phyloP scores from a whole-genome alignment of 208 protist genomes.

The Acanthamoeba triangularis region DNA sequence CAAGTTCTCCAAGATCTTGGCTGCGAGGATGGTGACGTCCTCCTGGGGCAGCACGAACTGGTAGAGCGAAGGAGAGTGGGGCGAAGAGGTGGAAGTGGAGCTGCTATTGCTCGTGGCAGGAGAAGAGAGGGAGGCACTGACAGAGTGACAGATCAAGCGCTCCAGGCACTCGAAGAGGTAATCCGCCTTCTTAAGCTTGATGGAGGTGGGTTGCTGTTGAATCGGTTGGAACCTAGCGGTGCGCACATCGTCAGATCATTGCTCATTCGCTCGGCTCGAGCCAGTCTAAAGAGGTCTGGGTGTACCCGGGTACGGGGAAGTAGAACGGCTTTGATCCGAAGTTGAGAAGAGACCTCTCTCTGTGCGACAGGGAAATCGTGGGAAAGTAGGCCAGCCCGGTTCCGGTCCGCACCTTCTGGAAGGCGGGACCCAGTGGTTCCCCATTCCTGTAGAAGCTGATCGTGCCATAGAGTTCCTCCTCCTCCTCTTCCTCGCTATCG shows the following conservation, averaged over 20 bases:
- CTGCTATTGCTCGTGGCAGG: background rate
- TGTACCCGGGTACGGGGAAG: background rate
- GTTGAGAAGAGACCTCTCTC: constrained; percentile 73
- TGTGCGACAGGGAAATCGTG: constrained; percentile 72
- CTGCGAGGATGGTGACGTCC: constrained; percentile 4
- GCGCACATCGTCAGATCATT: background rate
- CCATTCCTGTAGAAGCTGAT: constrained; percentile 79
- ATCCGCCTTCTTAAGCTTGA: background rate
- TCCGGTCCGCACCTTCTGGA: constrained; percentile 24
- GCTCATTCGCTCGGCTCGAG: too few species aligned
- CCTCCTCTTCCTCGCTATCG: constrained; percentile 11
- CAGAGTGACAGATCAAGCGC: background rate
- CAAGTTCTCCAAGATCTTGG: constrained; percentile 60
- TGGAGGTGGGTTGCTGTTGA: background rate
- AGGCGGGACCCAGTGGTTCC: constrained; percentile 59
- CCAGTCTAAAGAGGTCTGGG: too few species aligned
- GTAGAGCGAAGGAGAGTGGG: constrained; percentile 16
- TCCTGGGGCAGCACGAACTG: constrained; percentile 13
- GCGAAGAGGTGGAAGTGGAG: background rate
- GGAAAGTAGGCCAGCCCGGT: constrained; percentile 81
- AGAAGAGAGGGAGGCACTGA: background rate
- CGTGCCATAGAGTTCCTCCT: constrained; percentile 35
- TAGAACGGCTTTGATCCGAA: constrained; percentile 77
- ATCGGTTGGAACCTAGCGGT: background rate
- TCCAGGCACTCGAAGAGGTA: constrained; percentile 20